Evolutionary conservation across 1,139 yeast genomes (phyloP), one percentile per base, ranked within the genome.

Genomic region (Taphrina flavorubra): DNA sequence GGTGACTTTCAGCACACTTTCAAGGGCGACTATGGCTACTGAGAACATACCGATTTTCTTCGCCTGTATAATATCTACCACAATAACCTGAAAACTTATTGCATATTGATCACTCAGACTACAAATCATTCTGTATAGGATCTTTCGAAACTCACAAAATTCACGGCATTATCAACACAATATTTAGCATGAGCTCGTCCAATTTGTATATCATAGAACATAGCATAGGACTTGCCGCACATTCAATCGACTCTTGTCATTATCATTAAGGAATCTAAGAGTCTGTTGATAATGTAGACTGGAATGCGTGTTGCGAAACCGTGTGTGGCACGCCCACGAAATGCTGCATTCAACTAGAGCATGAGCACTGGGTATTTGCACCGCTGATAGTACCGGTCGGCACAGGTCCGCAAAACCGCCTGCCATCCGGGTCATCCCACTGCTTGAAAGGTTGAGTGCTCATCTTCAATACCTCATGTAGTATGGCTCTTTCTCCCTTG

Each of bases 381-480:
- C 67, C 69, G 68, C 51, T 39, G 34, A 36, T 36, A n/a, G 39
- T 61, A 36, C 44, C 62, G n/a, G 14, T 20, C 2, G 74, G 74
- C 6, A 71, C 73, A 36, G 72, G 72, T 8, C 72, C 75, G 65
- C 70, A 57, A 49, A 64, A 71, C 37, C 74, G 68, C 57, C 71
- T 36, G 71, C 69, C 20, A 72, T 76, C 36, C 65, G 69, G 40
- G 71, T 70, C 1, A 77, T 78, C 80, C 80, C 79, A 8, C 72
- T 61, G 47, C 78, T 79, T 40, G 39, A 57, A 81, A 11, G 83
- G 83, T 39, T 75, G 70, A 42, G 77, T 71, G 1, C 79, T 73
- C 81, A 81, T 77, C 11, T 71, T 64, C 62, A 78, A 72, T 4
- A 79, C 81, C 31, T 76, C 75, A 11, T 77, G 67, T 60, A 79